These are phyloP conservation scores for Phytophthora citrophthora DNA, from an alignment of 352 stramenopile species.

Conservation along the genomic window DNA sequence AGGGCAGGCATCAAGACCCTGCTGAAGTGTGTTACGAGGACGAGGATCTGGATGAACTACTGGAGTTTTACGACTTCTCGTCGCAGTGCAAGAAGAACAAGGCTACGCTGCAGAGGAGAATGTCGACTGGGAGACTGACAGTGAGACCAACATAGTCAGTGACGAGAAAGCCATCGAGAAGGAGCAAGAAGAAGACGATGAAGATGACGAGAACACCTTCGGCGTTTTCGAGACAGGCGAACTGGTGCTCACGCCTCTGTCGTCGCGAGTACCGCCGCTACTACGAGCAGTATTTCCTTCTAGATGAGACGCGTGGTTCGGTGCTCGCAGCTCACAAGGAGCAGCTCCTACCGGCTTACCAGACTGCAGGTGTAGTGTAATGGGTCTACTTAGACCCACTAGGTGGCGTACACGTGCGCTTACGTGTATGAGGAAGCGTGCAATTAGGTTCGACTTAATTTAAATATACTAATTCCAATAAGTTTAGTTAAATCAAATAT, in stretches of 20 bases:
- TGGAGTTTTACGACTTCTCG: constrained; percentile 93
- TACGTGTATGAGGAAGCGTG: too few species aligned
- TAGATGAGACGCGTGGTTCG: constrained; percentile 73
- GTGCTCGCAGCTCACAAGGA: constrained; percentile 85
- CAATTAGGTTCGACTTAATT: too few species aligned
- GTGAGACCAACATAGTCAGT: constrained; percentile 74
- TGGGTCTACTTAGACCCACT: too few species aligned
- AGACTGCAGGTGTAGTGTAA: constrained; percentile 72
- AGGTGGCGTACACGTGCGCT: too few species aligned
- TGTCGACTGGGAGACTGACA: constrained; percentile 82
- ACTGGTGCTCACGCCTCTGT: constrained; percentile 88
- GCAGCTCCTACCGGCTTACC: constrained; percentile 75
- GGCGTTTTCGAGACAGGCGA: constrained; percentile 90
- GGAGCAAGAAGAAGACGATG: constrained; percentile 48
- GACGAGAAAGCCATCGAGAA: constrained; percentile 80
- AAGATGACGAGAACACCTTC: constrained; percentile 60
- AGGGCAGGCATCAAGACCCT: constrained; percentile 72
- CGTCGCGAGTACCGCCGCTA: constrained; percentile 90
- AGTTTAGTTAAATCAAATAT: too few species aligned
- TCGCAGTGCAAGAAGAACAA: constrained; percentile 73
- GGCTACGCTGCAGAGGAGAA: constrained; percentile 38
- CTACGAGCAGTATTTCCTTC: constrained; percentile 90
- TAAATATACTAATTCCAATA: too few species aligned
- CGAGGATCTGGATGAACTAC: constrained; percentile 89
- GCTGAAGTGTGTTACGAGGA: constrained; percentile 93